Percentiles rank a stretch among this genome's conserved stretches.
phyloP scores from a whole-genome alignment of 2,329 filamentous ascomycete genomes.

The Paraconiothyrium brasiliense region DNA sequence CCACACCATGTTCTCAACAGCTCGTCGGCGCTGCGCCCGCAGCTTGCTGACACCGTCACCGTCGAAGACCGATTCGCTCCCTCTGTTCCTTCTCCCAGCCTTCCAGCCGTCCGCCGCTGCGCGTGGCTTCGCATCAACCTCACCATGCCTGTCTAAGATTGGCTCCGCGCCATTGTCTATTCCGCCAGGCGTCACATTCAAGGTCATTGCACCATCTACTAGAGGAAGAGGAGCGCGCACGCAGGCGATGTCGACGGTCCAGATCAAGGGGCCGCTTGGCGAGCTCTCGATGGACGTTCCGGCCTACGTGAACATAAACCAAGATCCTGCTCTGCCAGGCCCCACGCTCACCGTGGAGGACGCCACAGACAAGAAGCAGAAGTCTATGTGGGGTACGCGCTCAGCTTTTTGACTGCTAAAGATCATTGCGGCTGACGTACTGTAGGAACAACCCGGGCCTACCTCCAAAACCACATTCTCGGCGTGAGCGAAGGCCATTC shows the following conservation, averaged over 20 bases:
- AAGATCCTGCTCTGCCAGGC: conserved; percentile 71
- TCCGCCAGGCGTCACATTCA: conserved; percentile 71
- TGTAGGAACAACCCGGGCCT: conserved; percentile 85
- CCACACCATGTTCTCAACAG: conserved; percentile 70
- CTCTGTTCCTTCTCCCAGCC: conserved; percentile 76
- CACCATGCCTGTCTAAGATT: conserved; percentile 78
- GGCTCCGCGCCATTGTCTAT: conserved; percentile 70
- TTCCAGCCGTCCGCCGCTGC: conserved; percentile 62
- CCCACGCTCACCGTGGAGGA: conserved; percentile 76
- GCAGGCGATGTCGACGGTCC: conserved; percentile 72
- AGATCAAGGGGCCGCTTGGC: conserved; percentile 83
- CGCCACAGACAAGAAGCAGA: conserved; percentile 74
- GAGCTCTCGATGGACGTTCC: conserved; percentile 82
- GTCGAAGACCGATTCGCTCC: conserved; percentile 63
- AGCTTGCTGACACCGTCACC: conserved; percentile 61
- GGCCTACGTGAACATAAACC: conserved; percentile 75
- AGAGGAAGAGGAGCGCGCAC: conserved; percentile 68
- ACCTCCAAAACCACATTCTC: conserved; percentile 88
- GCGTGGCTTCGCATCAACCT: conserved; percentile 76
- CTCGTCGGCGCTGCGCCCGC: conserved; percentile 64
- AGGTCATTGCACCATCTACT: conserved; percentile 69
- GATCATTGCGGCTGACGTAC: conserved; percentile 15
- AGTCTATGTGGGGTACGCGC: conserved; percentile 91
- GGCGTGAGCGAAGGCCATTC: conserved; percentile 97
- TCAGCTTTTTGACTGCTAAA: conserved; percentile 16